Evolutionary conservation across 192 early-diverging fungal genomes (phyloP).

Genomic region (Spizellomyces punctatus): DNA sequence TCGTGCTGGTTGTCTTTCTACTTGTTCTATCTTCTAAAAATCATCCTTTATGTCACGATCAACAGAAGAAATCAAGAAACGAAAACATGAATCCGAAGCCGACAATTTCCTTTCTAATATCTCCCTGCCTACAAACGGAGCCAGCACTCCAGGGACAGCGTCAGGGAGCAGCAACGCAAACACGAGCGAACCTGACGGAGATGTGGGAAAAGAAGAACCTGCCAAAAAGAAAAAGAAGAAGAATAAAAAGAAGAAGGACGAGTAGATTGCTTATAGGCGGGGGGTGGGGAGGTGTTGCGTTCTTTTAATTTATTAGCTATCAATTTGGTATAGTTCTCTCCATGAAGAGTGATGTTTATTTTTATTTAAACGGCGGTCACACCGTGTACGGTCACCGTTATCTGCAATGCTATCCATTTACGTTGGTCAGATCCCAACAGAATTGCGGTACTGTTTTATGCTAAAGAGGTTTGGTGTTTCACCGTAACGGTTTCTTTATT

Average conservation of each 20-base stretch:
- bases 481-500: too few species aligned
- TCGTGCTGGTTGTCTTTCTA: not conserved
- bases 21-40: not conserved
- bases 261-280: too few species aligned
- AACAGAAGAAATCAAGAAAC: slow-evolving; percentile 24
- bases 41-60: not conserved
- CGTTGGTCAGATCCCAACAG: too few species aligned
- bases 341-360: too few species aligned
- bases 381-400: too few species aligned
- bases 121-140: not conserved
- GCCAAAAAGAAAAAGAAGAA: slow-evolving; percentile 16
- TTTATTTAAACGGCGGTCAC: too few species aligned
- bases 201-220: not conserved
- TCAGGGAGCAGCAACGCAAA: slow-evolving; percentile 15
- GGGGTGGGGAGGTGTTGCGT: too few species aligned
- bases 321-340: too few species aligned
- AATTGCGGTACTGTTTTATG: too few species aligned
- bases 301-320: too few species aligned
- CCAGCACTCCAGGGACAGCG: not conserved
- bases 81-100: slow-evolving; percentile 17
- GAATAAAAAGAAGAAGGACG: slow-evolving; percentile 10
- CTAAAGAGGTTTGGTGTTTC: too few species aligned
- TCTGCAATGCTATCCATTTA: too few species aligned
- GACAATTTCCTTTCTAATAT: slow-evolving; percentile 7
- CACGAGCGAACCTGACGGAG: not conserved